These are phyloP conservation scores for Rhododendron henanense DNA, from an alignment of 148 eudicot species.

Conservation along the genomic window DNA sequence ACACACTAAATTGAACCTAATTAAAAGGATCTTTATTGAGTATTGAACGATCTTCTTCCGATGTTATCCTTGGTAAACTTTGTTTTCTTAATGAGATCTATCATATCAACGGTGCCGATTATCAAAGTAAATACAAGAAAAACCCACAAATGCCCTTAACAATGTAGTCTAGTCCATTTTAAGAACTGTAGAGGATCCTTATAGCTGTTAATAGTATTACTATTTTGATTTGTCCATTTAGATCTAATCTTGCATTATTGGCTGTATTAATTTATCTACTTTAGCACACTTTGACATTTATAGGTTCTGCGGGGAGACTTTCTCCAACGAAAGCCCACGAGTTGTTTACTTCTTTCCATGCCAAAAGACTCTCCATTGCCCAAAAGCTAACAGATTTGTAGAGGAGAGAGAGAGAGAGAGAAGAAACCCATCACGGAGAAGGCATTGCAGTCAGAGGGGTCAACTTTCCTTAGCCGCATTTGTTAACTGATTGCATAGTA, in stretches of 20 bases:
- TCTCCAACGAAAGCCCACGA: slow-evolving; percentile 23
- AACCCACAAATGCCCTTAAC: neutral
- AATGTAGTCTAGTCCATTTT: neutral
- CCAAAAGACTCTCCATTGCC: slow-evolving; percentile 40
- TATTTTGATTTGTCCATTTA: neutral
- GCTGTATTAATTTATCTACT: slow-evolving; percentile 16
- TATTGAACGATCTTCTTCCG: neutral
- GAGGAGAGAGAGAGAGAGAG: slow-evolving; percentile 3
- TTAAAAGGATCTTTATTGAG: neutral
- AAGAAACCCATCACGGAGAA: neutral
- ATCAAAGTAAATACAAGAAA: neutral
- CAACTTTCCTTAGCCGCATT: slow-evolving; percentile 25
- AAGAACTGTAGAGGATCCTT: neutral
- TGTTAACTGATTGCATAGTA: slow-evolving; percentile 10
- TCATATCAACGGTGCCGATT: neutral
- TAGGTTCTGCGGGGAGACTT: slow-evolving; percentile 22
- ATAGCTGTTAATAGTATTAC: neutral
- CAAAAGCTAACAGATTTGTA: slow-evolving; percentile 38
- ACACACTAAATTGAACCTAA: neutral
- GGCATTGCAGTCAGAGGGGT: slow-evolving; percentile 34
- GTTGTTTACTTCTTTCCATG: slow-evolving; percentile 39
- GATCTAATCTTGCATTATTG: neutral
- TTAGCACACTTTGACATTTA: slow-evolving; percentile 28
- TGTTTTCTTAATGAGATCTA: neutral
- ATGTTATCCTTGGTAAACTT: neutral